phyloP scores from a whole-genome alignment of 192 early-diverging fungal species.

The Backusella psychrophila region DNA sequence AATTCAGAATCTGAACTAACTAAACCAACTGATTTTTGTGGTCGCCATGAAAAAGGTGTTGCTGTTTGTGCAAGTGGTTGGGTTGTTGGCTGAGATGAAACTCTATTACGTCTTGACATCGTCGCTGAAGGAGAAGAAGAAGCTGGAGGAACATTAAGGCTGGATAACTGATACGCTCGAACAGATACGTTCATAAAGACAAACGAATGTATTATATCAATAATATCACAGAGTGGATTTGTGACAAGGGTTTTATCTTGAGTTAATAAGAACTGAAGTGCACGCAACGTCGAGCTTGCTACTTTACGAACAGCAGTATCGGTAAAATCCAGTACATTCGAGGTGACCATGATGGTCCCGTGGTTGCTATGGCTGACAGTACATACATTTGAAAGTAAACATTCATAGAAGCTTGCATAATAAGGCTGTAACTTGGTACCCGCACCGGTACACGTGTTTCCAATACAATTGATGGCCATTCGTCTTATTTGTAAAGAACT shows the following conservation, averaged over 20 bases:
- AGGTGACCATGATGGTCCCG: constrained; percentile 17
- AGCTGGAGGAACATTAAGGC: neutral
- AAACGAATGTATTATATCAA: constrained; percentile 47
- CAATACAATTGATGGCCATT: constrained; percentile 70
- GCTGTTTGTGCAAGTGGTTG: neutral
- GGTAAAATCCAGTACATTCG: constrained; percentile 17
- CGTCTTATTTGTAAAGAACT: constrained; percentile 42
- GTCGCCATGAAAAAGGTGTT: constrained; percentile 7
- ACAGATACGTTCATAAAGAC: constrained; percentile 47
- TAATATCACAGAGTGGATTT: constrained; percentile 41
- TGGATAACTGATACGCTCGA: constrained; percentile 7
- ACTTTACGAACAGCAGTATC: constrained; percentile 36
- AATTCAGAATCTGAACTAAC: constrained; percentile 55
- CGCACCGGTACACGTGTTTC: constrained; percentile 58
- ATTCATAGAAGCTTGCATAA: constrained; percentile 49
- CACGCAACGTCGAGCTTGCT: constrained; percentile 52
- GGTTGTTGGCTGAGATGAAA: neutral
- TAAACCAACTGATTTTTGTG: constrained; percentile 1
- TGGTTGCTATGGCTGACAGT: constrained; percentile 9
- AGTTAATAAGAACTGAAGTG: constrained; percentile 49
- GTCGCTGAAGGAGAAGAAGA: neutral
- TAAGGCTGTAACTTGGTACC: constrained; percentile 47
- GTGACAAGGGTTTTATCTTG: constrained; percentile 45
- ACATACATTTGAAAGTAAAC: constrained; percentile 48
- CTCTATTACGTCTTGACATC: neutral